Base-by-base conservation (phyloP, 768 basidiomycete species). In the Leccinum obscurum region DNA sequence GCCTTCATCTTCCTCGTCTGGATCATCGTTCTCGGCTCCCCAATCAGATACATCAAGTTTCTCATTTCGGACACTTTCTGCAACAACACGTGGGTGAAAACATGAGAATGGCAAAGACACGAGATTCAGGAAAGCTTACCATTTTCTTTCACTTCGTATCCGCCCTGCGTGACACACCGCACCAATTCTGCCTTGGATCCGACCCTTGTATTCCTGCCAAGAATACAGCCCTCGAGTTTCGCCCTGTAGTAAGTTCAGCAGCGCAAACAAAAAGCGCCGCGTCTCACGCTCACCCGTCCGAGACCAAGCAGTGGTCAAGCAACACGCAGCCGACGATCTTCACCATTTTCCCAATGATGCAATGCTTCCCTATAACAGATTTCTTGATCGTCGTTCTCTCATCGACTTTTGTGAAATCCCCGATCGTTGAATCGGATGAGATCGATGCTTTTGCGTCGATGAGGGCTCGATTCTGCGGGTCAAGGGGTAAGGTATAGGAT, bases 271-370 rank as follows among this genome's bases (percentile, higher is more conserved):
- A 34, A 24, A 44, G 7, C 17, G 14, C 8, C 3, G 11, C 10
- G 37, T 8, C 11, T 9, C 9, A 7, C 11, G 20, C 66, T 61
- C 63, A 93, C 95, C 93, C 93, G 59, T 96, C 93, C 48, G 84
- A 90, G 13, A 98, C 77, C 4, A 91, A 82, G 66, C 94, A 95
- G 67, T 96, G 94, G 69, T 97, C 95, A 64, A 95, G 80, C 24
- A 98, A 71, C 7, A 96, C 83, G 64, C 90, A 95, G 11, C 91
- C 90, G 3, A 80, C 80, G 52, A 98, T 85, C 72, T 86, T 92
- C n/a, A 83, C 89, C 80, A 88, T 88, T 71, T 85, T 89, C 3
- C 93, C 93, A 56, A 95, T 89, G 15, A 86, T 76, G 64, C 93
- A 95, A 70, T 95, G 93, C 60, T 87, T 81, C 9, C 92, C 92